Evolutionary conservation across 129 eudicot genomes (phyloP), one percentile per base, ranked within the genome.

Genomic region (Lactuca saligna): DNA sequence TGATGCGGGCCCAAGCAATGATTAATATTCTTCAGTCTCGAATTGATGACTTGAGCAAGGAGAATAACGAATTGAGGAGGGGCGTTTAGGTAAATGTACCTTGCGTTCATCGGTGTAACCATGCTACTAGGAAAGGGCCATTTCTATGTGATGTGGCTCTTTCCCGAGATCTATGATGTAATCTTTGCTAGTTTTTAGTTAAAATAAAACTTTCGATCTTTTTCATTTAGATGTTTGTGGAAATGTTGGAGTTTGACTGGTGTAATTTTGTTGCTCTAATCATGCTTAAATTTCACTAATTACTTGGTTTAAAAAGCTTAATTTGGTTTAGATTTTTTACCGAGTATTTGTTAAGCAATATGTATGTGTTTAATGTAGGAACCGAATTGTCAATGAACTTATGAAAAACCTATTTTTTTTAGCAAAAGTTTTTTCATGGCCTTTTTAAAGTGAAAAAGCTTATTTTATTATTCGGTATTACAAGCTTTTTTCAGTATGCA

Each of bases 1-100:
- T 90, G 79, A 87, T 90, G 89, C 72, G 97, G 39, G 97, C 97
- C 38, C 86, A 87, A 60, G 86, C 95, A 8, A 90, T 90, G 87
- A 90, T 90, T 79, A 84, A 82, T 78, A 63, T 80, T 67, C 91
- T 90, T 69, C 97, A 90, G 80, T 84, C 95, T 8, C 85, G 82
- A 4, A 70, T 90, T 17, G 95, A 84, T 6, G 67, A 76, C 12
- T 66, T 90, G 68, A 66, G 64, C 51, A 80, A 76, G 60, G 91
- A 84, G 51, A 87, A 90, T 14, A 82, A 81, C 34, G 87, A 81
- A 50, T 54, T 84, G 55, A 80, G 68, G 65, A 80, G 74, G 77
- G 69, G 32, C n/a, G 44, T 14, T 51, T 51, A 72, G 63, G 54
- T 69, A 69, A 16, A 32, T 6, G 31, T 54, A 16, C 3, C 25